A percentile compares a stretch with the other conserved stretches of the same genome.
Conservation (phyloP, 1,139 yeast species). For the Candida tetrigidarum region DNA sequence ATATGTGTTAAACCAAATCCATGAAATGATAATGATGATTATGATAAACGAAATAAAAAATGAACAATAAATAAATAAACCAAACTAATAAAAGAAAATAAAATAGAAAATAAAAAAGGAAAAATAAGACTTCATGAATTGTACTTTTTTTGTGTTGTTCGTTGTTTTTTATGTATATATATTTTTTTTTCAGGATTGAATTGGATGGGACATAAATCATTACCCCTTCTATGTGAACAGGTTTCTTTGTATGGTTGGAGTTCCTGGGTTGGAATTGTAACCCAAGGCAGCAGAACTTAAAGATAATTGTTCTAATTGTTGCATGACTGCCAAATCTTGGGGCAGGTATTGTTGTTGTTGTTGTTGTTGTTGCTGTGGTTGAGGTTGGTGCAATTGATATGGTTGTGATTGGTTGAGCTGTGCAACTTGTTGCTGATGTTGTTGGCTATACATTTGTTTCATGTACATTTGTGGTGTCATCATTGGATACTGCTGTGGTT, state of each 20-base stretch:
- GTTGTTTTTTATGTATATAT: no score
- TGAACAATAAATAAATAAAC: not conserved
- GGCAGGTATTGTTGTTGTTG: slow-evolving; percentile 23
- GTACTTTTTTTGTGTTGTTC: no score
- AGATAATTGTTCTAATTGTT: slow-evolving; percentile 53
- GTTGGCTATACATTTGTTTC: slow-evolving; percentile 16
- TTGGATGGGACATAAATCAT: not conserved
- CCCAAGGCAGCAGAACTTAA: slow-evolving; percentile 55
- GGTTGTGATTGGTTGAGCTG: slow-evolving; percentile 17
- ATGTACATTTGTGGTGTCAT: slow-evolving; percentile 15
- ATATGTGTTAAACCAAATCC: not conserved
- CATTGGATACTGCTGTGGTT: slow-evolving; percentile 12
- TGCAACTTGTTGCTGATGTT: slow-evolving; percentile 18
- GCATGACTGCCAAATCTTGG: slow-evolving; percentile 45
- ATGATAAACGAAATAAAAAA: not conserved
- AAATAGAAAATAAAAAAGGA: no score
- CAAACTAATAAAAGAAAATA: not conserved
- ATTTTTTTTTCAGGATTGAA: not conserved
- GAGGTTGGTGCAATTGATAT: slow-evolving; percentile 11
- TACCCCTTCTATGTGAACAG: slow-evolving; percentile 12
- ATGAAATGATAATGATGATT: not conserved
- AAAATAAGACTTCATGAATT: not conserved
- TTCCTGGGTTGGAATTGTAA: slow-evolving; percentile 50
- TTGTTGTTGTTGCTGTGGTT: slow-evolving; percentile 13
- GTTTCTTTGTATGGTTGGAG: slow-evolving; percentile 27